Evolutionary conservation across 228 moss, liverwort and hornwort species (phyloP).

Genomic region (Sphagnum magellanicum): DNA sequence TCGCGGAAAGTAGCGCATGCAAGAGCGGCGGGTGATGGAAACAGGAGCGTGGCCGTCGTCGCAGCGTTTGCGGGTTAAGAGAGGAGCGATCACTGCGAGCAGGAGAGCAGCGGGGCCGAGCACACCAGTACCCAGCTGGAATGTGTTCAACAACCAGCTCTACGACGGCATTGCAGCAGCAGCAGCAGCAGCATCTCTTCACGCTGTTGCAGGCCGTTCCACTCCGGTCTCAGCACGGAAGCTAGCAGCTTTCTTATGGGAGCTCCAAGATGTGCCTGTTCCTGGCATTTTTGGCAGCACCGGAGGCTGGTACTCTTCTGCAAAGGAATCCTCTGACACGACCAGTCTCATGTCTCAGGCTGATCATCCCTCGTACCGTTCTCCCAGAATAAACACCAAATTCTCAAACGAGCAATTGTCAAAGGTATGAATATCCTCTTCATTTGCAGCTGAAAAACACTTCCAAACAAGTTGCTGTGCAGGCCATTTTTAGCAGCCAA

Average conservation of each 20-base stretch:
- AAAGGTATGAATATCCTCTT: conserved; percentile 23
- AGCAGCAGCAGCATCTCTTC: conserved; percentile 41
- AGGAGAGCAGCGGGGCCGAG: conserved; percentile 74
- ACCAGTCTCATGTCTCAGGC: conserved; percentile 35
- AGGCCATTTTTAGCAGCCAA: too few species aligned
- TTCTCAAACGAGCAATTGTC: conserved; percentile 35
- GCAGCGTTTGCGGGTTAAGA: conserved; percentile 69
- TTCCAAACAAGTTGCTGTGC: too few species aligned
- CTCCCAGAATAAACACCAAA: conserved; percentile 44
- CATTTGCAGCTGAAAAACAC: too few species aligned
- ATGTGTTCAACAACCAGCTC: conserved; percentile 81
- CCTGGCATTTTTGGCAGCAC: conserved; percentile 55
- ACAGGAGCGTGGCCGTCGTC: conserved; percentile 55
- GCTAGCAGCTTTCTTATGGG: conserved; percentile 92
- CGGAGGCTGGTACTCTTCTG: conserved; percentile 20
- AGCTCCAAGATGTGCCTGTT: conserved; percentile 84
- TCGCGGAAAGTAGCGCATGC: conserved; percentile 7
- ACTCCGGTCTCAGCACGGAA: conserved; percentile 81
- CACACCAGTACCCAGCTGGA: conserved; percentile 97
- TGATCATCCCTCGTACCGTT: conserved; percentile 29
- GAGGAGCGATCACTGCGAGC: conserved; percentile 54
- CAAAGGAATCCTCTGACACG: conserved; percentile 33
- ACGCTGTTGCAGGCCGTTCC: conserved; percentile 46
- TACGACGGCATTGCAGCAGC: conserved; percentile 96
- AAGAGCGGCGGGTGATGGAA: conserved; percentile 41